A percentile compares a stretch with the other conserved stretches of the same genome.
Evolutionary conservation across 768 basidiomycete genomes (phyloP).

Genomic region (Lentinula sp.): DNA sequence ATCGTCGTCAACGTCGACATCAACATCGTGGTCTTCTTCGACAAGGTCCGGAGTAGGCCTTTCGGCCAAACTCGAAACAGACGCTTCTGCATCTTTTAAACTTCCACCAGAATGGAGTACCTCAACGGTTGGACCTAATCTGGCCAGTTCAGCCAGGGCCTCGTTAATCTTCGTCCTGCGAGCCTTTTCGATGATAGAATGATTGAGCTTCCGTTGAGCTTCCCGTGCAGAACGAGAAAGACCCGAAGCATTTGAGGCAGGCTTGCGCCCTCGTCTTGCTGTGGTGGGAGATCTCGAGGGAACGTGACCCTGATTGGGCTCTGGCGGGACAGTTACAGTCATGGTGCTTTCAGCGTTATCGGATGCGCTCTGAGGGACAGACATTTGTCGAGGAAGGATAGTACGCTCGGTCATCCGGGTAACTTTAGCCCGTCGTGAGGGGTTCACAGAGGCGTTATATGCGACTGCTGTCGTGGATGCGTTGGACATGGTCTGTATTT

Average conservation of each 20-base stretch:
- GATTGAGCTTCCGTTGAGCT: constrained; percentile 86
- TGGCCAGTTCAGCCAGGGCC: constrained; percentile 53
- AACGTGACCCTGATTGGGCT: not conserved
- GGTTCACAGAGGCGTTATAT: not conserved
- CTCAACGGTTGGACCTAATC: constrained; percentile 10
- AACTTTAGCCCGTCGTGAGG: not conserved
- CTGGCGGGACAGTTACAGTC: not conserved
- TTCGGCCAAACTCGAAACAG: not conserved
- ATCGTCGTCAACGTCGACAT: constrained; percentile 30
- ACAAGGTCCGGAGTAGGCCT: not conserved
- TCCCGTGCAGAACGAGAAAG: constrained; percentile 77
- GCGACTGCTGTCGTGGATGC: not conserved
- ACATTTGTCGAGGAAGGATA: not conserved
- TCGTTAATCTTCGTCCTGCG: constrained; percentile 95
- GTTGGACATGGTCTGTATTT: not conserved
- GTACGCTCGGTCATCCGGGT: not conserved
- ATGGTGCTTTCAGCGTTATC: not conserved
- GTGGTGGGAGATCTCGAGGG: not conserved
- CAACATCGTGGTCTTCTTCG: not conserved
- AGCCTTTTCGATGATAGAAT: constrained; percentile 92
- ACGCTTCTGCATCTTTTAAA: not conserved
- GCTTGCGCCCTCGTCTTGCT: constrained; percentile 65
- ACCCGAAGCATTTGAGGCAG: constrained; percentile 33
- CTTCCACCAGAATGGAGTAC: not conserved
- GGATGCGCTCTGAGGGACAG: not conserved